Conservation (phyloP, 768 basidiomycete species). For the Panaeolus papilionaceus region DNA sequence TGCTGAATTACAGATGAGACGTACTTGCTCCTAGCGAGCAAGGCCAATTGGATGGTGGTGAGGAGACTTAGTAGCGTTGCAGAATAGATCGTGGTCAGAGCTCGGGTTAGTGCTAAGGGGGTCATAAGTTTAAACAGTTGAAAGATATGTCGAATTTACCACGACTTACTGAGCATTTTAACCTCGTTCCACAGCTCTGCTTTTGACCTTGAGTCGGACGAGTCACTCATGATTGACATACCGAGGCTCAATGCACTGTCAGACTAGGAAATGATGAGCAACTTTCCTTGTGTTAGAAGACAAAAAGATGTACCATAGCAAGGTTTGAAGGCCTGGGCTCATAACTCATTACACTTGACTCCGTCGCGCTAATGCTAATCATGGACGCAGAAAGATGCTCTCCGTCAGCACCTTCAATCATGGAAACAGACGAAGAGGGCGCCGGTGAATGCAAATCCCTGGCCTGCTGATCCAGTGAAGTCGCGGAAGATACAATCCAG, state of each 20-base stretch:
- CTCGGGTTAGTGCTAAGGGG: constrained; percentile 79
- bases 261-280: constrained; percentile 31
- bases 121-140: constrained; percentile 9
- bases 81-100: constrained; percentile 86
- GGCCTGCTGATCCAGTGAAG: background rate
- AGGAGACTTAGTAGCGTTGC: constrained; percentile 86
- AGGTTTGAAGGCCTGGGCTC: constrained; percentile 9
- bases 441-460: constrained; percentile 22
- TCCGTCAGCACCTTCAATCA: constrained; percentile 18
- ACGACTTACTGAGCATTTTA: constrained; percentile 77
- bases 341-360: constrained; percentile 16
- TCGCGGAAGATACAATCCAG: constrained; percentile 37
- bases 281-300: constrained; percentile 34
- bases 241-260: constrained; percentile 1
- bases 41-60: constrained; percentile 83
- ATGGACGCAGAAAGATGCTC: constrained; percentile 47
- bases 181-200: constrained; percentile 92
- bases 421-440: constrained; percentile 29
- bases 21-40: constrained; percentile 85
- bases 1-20: constrained; percentile 67
- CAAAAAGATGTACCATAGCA: background rate
- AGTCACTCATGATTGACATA: constrained; percentile 30
- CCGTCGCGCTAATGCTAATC: constrained; percentile 40
- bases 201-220: constrained; percentile 58
- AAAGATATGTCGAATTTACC: constrained; percentile 1